Evolutionary conservation across 331 rosid genomes (phyloP), one percentile per base, ranked within the genome.

Genomic region (Ulmus americana): DNA sequence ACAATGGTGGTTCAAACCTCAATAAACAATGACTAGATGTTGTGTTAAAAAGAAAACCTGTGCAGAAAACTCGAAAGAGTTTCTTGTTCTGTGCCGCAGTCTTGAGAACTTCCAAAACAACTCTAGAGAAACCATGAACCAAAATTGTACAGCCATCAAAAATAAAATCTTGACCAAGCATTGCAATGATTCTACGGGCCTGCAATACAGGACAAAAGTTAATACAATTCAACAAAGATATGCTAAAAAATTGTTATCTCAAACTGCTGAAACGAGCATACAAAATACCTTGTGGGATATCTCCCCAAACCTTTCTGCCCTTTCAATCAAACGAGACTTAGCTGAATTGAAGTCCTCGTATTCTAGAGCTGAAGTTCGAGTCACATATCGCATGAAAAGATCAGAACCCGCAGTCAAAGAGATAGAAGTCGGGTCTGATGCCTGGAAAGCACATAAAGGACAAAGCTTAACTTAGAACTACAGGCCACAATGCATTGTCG

Each of bases 281-380:
- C 35, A 28, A 64, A 1, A 20, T 65, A 85, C 97, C 97, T 85
- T 89, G 67, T 64, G 64, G 11, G 97, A 92, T 63, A 92, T 89
- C 70, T 92, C 98, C 67, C 95, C 95, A 65, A 92, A 92, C 76
- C 80, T 92, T n/a, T 92, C 95, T 6, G 98, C 95, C 14, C 98
- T 94, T 76, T 92, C 95, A 77, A 92, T 87, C 75, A 92, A 72
- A 52, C 95, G 95, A 66, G 86, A 82, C 61, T 74, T 92, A 0
- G 90, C 97, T 7, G 97, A 85, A 77, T 85, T 85, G 40, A 92
- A 92, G 55, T 87, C 95, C 82, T 92, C 98, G 41, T 85, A 92
- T 73, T 89, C 95, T 71, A 92, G 65, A 39, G 98, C 91, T 0
- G 98, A 79, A 43, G 98, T 89, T 74, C 95, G 79, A 61, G 98